Evolutionary conservation across 2,329 filamentous ascomycete genomes (phyloP).

Genomic region (Aureobasidium sp.): DNA sequence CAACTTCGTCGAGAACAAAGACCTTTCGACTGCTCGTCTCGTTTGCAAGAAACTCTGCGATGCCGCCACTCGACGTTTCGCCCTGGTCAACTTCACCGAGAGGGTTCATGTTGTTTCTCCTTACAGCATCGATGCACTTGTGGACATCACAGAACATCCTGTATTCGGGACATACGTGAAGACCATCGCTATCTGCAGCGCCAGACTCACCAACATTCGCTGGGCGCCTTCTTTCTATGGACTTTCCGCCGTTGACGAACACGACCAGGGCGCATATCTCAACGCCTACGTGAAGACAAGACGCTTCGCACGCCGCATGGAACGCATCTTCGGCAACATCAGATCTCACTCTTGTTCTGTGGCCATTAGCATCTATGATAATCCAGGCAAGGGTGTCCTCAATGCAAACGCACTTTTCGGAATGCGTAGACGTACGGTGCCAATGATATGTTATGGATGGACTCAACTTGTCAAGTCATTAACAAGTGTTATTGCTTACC

Average conservation of each 20-base stretch:
- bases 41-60: not conserved
- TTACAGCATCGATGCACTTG: not conserved
- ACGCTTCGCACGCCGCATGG: not conserved
- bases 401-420: too few relatives aligned
- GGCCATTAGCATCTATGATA: not conserved
- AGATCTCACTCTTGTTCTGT: not conserved
- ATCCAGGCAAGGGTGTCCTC: not conserved
- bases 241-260: not conserved
- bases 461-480: too few relatives aligned
- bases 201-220: not conserved
- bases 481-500: not conserved
- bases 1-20: not conserved
- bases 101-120: not conserved
- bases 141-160: constrained; percentile 4
- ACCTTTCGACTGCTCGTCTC: not conserved
- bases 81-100: not conserved
- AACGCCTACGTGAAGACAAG: not conserved
- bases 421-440: too few relatives aligned
- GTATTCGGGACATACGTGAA: not conserved
- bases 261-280: not conserved
- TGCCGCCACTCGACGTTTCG: not conserved
- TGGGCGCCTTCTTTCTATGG: not conserved
- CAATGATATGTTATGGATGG: not conserved
- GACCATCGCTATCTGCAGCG: not conserved
- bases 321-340: not conserved